Conservation (phyloP, 129 eudicot genomes). For the Daucus carota region DNA sequence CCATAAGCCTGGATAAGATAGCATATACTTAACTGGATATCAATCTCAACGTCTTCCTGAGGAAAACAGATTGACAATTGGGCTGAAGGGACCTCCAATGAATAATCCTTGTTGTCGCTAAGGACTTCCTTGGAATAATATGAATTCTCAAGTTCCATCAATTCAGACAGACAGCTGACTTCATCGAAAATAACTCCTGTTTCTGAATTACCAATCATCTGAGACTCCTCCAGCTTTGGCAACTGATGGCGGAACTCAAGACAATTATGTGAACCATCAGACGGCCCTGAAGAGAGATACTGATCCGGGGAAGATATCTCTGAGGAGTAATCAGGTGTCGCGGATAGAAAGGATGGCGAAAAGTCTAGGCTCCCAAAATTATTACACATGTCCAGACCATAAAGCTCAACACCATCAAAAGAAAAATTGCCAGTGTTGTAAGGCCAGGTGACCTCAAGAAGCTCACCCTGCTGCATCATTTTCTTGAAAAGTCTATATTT, state of each 20-base stretch:
- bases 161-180: conserved; percentile 7
- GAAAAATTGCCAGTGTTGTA: background rate
- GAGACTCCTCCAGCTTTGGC: conserved; percentile 6
- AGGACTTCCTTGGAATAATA: conserved; percentile 5
- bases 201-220: background rate
- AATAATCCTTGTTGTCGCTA: conserved; percentile 10
- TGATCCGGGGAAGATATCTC: conserved; percentile 9
- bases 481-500: background rate
- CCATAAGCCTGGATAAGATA: conserved; percentile 13
- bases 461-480: conserved; percentile 11
- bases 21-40: conserved; percentile 8
- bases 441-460: conserved; percentile 7
- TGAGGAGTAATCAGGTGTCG: conserved; percentile 7
- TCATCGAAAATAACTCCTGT: conserved; percentile 4
- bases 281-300: conserved; percentile 6
- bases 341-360: background rate
- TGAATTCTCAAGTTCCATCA: conserved; percentile 10
- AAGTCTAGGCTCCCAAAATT: background rate
- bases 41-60: background rate
- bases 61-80: conserved; percentile 11
- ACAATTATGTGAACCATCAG: background rate
- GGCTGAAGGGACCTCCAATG: conserved; percentile 15
- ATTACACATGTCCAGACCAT: conserved; percentile 6
- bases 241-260: background rate
- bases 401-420: conserved; percentile 15